phyloP scores from a whole-genome alignment of 805 yeast genomes.

The Ogataea siamensis region DNA sequence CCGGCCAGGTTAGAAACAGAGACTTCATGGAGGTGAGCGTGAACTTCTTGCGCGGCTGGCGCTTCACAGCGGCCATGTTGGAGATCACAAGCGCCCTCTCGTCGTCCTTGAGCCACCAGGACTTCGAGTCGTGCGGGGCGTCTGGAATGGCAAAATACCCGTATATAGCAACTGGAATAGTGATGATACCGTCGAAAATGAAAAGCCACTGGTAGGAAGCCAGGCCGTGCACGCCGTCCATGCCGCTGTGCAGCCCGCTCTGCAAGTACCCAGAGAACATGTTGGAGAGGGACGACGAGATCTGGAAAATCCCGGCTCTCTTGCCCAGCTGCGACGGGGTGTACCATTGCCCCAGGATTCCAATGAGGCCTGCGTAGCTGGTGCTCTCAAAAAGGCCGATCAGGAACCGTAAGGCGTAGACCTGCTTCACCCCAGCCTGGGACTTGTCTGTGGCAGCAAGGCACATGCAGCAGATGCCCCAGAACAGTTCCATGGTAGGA shows the following conservation, averaged over 20 bases:
- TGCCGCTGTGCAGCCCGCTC: slow-evolving; percentile 45
- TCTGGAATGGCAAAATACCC: slow-evolving; percentile 61
- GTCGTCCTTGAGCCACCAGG: slow-evolving; percentile 12
- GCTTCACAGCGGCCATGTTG: slow-evolving; percentile 12
- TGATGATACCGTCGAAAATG: slow-evolving; percentile 58
- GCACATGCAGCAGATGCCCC: slow-evolving; percentile 57
- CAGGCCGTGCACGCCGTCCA: slow-evolving; percentile 50
- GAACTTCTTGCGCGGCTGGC: slow-evolving; percentile 18
- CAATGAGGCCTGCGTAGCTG: slow-evolving; percentile 39
- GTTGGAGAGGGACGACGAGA: slow-evolving; percentile 60
- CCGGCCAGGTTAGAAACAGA: slow-evolving; percentile 19
- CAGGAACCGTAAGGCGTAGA: slow-evolving; percentile 56
- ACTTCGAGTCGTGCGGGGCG: slow-evolving; percentile 36
- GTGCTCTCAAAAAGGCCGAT: slow-evolving; percentile 58
- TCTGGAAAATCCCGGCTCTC: slow-evolving; percentile 58
- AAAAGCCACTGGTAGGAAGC: slow-evolving; percentile 71
- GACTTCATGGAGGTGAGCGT: slow-evolving; percentile 11
- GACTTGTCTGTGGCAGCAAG: slow-evolving; percentile 42
- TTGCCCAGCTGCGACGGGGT: slow-evolving; percentile 53
- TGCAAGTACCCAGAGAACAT: slow-evolving; percentile 61
- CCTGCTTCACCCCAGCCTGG: slow-evolving; percentile 31
- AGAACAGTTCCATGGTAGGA: slow-evolving; percentile 51
- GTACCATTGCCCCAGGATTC: slow-evolving; percentile 52
- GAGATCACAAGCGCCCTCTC: slow-evolving; percentile 8
- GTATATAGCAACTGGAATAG: slow-evolving; percentile 54